A percentile compares a stretch with the other conserved stretches of the same genome.
Conservation (phyloP, 306 rosid species). For the Trichosanthes cucumerina region DNA sequence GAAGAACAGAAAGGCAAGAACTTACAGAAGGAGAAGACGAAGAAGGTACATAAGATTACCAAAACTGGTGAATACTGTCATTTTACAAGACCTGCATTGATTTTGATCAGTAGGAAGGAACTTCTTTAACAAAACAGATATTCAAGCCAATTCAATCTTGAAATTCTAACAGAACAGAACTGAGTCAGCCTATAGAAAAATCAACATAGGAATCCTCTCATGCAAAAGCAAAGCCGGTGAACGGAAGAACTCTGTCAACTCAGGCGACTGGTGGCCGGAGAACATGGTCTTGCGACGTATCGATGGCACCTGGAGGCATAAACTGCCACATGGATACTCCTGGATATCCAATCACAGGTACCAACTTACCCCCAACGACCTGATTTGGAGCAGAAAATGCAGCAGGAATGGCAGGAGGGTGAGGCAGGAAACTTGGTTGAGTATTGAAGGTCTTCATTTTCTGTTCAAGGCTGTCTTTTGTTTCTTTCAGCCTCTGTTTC, state of each 20-base stretch:
- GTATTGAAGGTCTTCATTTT: conserved; percentile 35
- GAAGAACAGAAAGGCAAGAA: not conserved
- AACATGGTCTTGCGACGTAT: conserved; percentile 80
- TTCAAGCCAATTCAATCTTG: conserved; percentile 1
- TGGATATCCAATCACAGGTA: conserved; percentile 80
- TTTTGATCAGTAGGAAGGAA: not conserved
- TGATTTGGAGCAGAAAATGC: conserved; percentile 44
- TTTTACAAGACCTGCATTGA: not conserved
- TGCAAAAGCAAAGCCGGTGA: not conserved
- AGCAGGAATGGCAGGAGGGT: conserved; percentile 26
- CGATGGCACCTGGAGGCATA: conserved; percentile 68
- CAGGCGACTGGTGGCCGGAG: conserved; percentile 94
- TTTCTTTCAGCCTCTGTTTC: conserved; percentile 78
- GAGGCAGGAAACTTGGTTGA: conserved; percentile 48
- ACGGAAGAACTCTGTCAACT: conserved; percentile 4
- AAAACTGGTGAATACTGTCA: not conserved
- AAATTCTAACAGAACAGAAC: not conserved
- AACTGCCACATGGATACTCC: conserved; percentile 94
- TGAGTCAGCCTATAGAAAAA: not conserved
- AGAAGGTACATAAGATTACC: not conserved
- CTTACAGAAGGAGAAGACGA: not conserved
- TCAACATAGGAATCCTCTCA: not conserved
- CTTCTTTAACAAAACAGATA: not conserved
- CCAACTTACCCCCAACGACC: conserved; percentile 42
- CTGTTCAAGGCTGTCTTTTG: conserved; percentile 59